Percentiles rank a stretch among this genome's conserved stretches.
phyloP scores from a whole-genome alignment of 805 yeast species.

The Candida palmyrensis region DNA sequence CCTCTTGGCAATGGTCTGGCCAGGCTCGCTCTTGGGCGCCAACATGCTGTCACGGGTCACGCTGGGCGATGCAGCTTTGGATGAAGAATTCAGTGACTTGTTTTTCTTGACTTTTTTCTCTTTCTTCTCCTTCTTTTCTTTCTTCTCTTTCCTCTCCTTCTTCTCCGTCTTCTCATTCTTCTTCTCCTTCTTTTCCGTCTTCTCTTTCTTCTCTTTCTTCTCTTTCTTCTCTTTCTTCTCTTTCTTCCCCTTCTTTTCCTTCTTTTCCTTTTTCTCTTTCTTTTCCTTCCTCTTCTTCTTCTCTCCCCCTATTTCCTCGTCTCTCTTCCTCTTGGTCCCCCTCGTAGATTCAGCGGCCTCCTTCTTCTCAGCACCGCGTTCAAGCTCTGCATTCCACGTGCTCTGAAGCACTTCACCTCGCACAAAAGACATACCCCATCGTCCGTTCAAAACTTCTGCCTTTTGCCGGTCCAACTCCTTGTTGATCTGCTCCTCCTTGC shows the following conservation, averaged over 20 bases:
- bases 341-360: conserved; percentile 10
- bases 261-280: conserved; percentile 19
- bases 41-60: conserved; percentile 21
- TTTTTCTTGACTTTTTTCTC: conserved; percentile 20
- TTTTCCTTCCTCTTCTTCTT: conserved; percentile 13
- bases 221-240: conserved; percentile 14
- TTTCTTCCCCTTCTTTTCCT: conserved; percentile 17
- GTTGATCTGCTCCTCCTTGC: conserved; percentile 64
- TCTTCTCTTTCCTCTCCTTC: conserved; percentile 14
- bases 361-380: conserved; percentile 13
- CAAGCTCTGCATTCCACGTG: conserved; percentile 68
- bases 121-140: conserved; percentile 15
- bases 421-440: conserved; percentile 84
- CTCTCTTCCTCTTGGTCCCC: conserved; percentile 17
- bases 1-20: conserved; percentile 26
- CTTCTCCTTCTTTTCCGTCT: conserved; percentile 17
- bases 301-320: conserved; percentile 15
- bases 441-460: conserved; percentile 72
- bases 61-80: too few species aligned
- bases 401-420: conserved; percentile 79
- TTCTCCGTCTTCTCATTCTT: conserved; percentile 15
- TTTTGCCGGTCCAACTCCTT: conserved; percentile 64
- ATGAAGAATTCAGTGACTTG: conserved; percentile 19
- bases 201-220: conserved; percentile 17
- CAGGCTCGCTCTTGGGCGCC: conserved; percentile 11